Percentiles rank a stretch among this genome's conserved stretches.
These are phyloP conservation scores for Penicillium waksmanii DNA, from an alignment of 495 filamentous ascomycete genomes.

Conservation along the genomic window DNA sequence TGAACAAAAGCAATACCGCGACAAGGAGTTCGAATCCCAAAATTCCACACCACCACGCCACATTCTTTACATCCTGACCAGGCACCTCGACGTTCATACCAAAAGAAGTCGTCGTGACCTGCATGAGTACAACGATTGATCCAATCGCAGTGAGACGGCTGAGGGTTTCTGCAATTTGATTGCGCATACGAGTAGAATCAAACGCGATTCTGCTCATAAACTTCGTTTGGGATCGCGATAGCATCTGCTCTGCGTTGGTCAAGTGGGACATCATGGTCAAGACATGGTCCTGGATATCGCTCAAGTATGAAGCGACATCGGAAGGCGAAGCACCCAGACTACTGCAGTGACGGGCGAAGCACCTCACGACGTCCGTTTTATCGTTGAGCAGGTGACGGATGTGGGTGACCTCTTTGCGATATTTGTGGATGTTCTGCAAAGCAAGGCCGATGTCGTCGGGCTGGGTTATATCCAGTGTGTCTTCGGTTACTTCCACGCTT, in stretches of 20 bases:
- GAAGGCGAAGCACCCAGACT: conserved; percentile 79
- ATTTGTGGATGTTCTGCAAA: conserved; percentile 79
- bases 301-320: conserved; percentile 87
- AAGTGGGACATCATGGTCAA: conserved; percentile 94
- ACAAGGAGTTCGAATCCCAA: conserved; percentile 56
- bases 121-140: conserved; percentile 85
- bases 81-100: conserved; percentile 94
- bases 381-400: conserved; percentile 85
- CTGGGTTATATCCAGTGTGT: conserved; percentile 80
- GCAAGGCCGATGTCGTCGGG: conserved; percentile 79
- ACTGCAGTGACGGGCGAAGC: conserved; percentile 92
- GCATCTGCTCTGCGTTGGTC: conserved; percentile 89
- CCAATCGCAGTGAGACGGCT: conserved; percentile 86
- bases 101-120: conserved; percentile 85
- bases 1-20: conserved; percentile 14
- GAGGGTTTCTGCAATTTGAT: conserved; percentile 71
- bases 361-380: conserved; percentile 91
- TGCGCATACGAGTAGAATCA: conserved; percentile 76
- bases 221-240: conserved; percentile 83
- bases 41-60: conserved; percentile 75
- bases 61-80: conserved; percentile 49
- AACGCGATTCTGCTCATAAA: conserved; percentile 88
- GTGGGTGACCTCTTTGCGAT: conserved; percentile 84
- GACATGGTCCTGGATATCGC: conserved; percentile 94
- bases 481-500: conserved; percentile 85